Conservation (phyloP, 441 rosid species). For the Lepidium campestre region DNA sequence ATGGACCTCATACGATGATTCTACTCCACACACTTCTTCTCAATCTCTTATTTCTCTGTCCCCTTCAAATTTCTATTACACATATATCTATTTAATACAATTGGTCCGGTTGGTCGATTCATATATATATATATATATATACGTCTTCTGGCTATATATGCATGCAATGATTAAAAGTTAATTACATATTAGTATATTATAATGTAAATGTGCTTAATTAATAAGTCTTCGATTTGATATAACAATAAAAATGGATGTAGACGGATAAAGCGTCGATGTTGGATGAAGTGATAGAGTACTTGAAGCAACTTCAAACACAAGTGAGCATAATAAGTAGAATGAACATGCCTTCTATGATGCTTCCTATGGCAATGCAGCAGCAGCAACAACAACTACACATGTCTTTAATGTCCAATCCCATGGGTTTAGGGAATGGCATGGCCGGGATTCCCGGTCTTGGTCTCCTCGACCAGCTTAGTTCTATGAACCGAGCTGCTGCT, state of each 20-base stretch:
- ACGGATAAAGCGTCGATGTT: constrained; percentile 97
- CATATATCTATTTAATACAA: neutral
- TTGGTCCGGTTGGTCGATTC: constrained; percentile 12
- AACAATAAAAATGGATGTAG: constrained; percentile 27
- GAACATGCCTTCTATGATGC: constrained; percentile 67
- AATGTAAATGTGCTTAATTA: neutral
- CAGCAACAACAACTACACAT: constrained; percentile 40
- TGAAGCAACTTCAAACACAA: constrained; percentile 90
- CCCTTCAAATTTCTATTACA: neutral
- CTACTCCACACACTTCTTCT: constrained; percentile 27
- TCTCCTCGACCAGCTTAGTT: constrained; percentile 23
- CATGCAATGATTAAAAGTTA: constrained; percentile 11
- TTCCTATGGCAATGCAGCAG: constrained; percentile 73
- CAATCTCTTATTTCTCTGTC: constrained; percentile 14
- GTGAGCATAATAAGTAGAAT: constrained; percentile 73
- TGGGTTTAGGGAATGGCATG: constrained; percentile 66
- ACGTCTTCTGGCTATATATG: too few species aligned
- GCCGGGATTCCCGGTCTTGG: constrained; percentile 45
- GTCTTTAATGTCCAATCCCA: constrained; percentile 57
- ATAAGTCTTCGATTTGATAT: neutral
- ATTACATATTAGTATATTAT: neutral
- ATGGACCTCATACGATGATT: constrained; percentile 32
- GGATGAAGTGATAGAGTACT: constrained; percentile 94
- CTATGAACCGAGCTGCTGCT: constrained; percentile 37
- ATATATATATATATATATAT: too few species aligned